Conservation (phyloP, 371 early-diverging fungal species). For the Zopfochytrium polystomum region DNA sequence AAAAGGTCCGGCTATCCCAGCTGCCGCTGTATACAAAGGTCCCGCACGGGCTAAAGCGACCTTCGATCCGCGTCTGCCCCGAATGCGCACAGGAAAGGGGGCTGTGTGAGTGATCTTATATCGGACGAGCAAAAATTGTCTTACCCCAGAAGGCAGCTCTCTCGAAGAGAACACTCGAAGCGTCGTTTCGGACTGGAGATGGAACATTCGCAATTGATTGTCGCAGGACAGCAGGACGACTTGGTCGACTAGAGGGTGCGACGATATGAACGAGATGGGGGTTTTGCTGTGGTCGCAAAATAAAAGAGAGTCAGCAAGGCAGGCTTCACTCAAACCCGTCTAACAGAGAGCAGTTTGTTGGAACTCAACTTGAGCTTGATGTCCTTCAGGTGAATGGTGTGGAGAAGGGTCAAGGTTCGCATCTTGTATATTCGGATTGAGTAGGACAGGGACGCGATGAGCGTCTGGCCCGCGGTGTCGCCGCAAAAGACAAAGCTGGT, state of each 20-base stretch:
- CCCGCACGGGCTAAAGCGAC: constrained; percentile 48
- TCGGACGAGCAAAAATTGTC: no score
- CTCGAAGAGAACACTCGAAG: constrained; percentile 40
- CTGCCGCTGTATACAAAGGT: constrained; percentile 45
- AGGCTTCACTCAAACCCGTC: not conserved
- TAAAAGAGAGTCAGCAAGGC: not conserved
- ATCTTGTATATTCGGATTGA: constrained; percentile 44
- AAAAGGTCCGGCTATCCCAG: constrained; percentile 26
- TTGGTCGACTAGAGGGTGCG: constrained; percentile 44
- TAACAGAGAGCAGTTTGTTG: not conserved
- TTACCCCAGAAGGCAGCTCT: constrained; percentile 35
- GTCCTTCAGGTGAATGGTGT: constrained; percentile 38
- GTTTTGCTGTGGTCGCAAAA: constrained; percentile 37
- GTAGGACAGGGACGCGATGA: constrained; percentile 42
- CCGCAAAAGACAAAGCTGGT: constrained; percentile 50
- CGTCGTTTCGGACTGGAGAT: constrained; percentile 33
- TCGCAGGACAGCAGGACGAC: constrained; percentile 47
- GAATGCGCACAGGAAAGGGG: not conserved
- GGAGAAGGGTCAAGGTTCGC: constrained; percentile 40
- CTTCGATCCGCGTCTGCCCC: constrained; percentile 39
- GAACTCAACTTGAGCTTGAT: constrained; percentile 35
- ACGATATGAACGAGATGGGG: constrained; percentile 34
- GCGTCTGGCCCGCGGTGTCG: constrained; percentile 33
- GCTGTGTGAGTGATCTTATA: not conserved
- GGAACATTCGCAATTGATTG: constrained; percentile 45